Evolutionary conservation across 306 rosid genomes (phyloP), one percentile per base, ranked within the genome.

Genomic region (Medicago arabica): DNA sequence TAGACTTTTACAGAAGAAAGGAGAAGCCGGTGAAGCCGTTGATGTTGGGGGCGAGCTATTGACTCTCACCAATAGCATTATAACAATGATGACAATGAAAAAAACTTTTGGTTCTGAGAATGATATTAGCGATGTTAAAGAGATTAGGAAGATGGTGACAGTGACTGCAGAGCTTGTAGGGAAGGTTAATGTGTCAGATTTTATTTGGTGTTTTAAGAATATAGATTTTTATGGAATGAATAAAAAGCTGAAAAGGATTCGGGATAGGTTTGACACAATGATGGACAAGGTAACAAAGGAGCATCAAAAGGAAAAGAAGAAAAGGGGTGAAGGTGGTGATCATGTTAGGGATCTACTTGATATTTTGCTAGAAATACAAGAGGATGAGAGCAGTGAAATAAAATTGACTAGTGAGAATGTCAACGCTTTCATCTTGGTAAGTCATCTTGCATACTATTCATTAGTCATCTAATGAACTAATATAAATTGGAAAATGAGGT

Each of bases 381-480:
- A 84, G 2, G 16, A 46, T 57, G 87, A 89, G 8, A 84, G 55
- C 51, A 12, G 0, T 46, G 51, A 46, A 4, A 46, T 46, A 0
- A 46, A 46, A 7, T 74, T 89, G 72, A 84, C 78, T 0, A 82
- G 73, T 50, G 88, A 82, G 4, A 88, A 89, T 78, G 81, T 92
- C 12, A 88, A 92, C 72, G 90, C 96, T 71, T 88, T 89, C 21
- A 79, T 89, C 74, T 6, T 88, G 90, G 93, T 89, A 81, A 72
- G 61, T 23, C 6, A 11, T 11, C 14, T 41, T 41, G 11, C 46
- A 9, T 2, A 41, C 14, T 41, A 41, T 41, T 10, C 47, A 9
- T 41, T 8, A 2, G 9, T 41, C 9, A 41, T 31, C 9, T 41
- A 8, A 23, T 23, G 28, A 23, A 23, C 28, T 23, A 23, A 23